phyloP scores from a whole-genome alignment of 75 land plant species.

The Sequoiadendron giganteum region DNA sequence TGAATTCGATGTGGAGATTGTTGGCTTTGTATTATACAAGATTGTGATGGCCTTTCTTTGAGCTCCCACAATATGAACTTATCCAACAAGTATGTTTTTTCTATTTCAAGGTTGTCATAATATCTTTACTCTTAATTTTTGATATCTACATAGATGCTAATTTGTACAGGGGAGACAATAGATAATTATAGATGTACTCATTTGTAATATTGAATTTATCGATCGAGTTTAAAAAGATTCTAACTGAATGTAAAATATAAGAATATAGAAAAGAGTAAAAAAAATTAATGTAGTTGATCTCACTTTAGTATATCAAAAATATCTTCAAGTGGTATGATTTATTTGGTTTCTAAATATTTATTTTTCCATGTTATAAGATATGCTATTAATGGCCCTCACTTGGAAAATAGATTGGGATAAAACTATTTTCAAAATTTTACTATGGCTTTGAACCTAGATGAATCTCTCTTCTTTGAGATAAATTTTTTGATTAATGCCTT shows the following conservation, averaged over 20 bases:
- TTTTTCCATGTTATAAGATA: background rate
- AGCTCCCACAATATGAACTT: slow-evolving; percentile 90
- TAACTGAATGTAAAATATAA: background rate
- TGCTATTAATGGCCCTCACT: background rate
- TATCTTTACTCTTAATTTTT: background rate
- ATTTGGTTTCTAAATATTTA: background rate
- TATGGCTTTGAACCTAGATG: background rate
- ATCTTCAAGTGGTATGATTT: background rate
- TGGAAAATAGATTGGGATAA: background rate
- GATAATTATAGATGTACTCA: background rate
- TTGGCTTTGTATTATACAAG: slow-evolving; percentile 83
- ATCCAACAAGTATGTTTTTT: slow-evolving; percentile 65
- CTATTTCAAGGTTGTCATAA: background rate
- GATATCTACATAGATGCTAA: background rate
- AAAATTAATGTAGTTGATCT: background rate
- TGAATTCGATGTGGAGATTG: slow-evolving; percentile 70
- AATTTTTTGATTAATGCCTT: background rate
- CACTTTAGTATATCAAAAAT: background rate
- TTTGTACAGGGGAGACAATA: background rate
- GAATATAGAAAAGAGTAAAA: background rate
- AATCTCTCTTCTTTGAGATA: background rate
- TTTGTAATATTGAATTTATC: background rate
- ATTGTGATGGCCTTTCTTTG: slow-evolving; percentile 94
- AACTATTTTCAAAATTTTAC: background rate
- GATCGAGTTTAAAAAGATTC: background rate